phyloP scores from a whole-genome alignment of 805 yeast genomes.

The Candida gorgasii region DNA sequence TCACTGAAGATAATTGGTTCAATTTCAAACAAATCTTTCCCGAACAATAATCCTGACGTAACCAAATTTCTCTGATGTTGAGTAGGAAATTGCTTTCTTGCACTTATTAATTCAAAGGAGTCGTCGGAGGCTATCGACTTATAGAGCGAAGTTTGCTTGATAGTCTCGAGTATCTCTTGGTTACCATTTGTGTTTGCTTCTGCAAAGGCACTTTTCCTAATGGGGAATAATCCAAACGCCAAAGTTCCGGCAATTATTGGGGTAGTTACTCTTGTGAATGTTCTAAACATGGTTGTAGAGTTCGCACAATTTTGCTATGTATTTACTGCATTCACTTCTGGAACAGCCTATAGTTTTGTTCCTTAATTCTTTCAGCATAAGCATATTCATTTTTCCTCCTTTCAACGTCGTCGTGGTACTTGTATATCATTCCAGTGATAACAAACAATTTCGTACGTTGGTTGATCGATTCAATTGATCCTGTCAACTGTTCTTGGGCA shows the following conservation, averaged over 20 bases:
- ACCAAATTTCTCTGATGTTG: slow-evolving; percentile 66
- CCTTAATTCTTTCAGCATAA: not conserved
- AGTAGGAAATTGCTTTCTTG: slow-evolving; percentile 44
- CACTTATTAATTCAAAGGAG: slow-evolving; percentile 12
- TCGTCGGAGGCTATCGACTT: slow-evolving; percentile 19
- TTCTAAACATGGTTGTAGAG: slow-evolving; percentile 26
- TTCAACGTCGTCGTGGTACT: not conserved
- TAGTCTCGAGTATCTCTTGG: slow-evolving; percentile 20
- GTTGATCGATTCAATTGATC: not conserved
- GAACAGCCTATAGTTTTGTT: too few relatives aligned
- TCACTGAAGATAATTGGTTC: slow-evolving; percentile 73
- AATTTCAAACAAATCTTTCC: slow-evolving; percentile 65
- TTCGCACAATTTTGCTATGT: not conserved
- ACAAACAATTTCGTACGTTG: not conserved
- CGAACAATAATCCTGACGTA: slow-evolving; percentile 69
- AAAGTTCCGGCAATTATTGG: slow-evolving; percentile 34
- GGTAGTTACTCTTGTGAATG: slow-evolving; percentile 24
- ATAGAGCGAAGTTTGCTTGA: slow-evolving; percentile 22
- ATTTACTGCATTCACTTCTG: too few relatives aligned
- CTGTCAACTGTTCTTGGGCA: not conserved
- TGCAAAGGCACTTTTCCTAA: slow-evolving; percentile 21
- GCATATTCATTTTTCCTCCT: not conserved
- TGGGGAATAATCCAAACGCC: slow-evolving; percentile 31
- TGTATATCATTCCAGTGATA: not conserved
- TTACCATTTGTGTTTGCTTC: slow-evolving; percentile 20